Conservation (phyloP, 169 alveolate genomes). For the Fabrea salina region DNA sequence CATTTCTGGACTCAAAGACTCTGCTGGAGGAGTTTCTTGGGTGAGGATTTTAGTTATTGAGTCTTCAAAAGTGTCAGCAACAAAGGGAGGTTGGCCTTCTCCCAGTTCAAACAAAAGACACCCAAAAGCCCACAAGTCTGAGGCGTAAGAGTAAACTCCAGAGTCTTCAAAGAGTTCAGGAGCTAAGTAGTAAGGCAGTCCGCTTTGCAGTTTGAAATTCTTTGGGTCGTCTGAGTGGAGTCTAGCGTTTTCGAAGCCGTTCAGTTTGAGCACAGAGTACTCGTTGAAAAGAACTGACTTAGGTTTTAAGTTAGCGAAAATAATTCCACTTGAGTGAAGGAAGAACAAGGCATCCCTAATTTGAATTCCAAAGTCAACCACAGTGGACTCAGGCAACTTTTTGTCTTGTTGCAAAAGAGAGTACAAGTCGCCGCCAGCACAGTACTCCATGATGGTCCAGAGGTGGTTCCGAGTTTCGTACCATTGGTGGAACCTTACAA, state of each 20-base stretch:
- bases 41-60: constrained; percentile 63
- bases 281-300: constrained; percentile 85
- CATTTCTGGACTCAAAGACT: constrained; percentile 58
- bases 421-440: constrained; percentile 88
- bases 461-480: constrained; percentile 87
- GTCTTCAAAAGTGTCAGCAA: constrained; percentile 60
- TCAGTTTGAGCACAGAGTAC: constrained; percentile 78
- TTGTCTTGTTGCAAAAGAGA: constrained; percentile 75
- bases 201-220: constrained; percentile 44
- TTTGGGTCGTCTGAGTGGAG: constrained; percentile 54
- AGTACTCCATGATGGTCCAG: constrained; percentile 86
- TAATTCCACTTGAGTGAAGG: constrained; percentile 79
- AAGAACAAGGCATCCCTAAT: constrained; percentile 74
- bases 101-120: constrained; percentile 79
- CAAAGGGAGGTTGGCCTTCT: constrained; percentile 87
- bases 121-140: constrained; percentile 85
- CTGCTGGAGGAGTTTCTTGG: constrained; percentile 47
- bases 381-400: constrained; percentile 64
- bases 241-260: constrained; percentile 82
- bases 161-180: constrained; percentile 84
- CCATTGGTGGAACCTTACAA: constrained; percentile 74
- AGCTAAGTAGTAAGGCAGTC: constrained; percentile 87
- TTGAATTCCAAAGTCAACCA: constrained; percentile 65
- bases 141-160: constrained; percentile 80
- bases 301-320: constrained; percentile 86